phyloP scores from a whole-genome alignment of 805 yeast genomes.

The Osmozyma mogii region DNA sequence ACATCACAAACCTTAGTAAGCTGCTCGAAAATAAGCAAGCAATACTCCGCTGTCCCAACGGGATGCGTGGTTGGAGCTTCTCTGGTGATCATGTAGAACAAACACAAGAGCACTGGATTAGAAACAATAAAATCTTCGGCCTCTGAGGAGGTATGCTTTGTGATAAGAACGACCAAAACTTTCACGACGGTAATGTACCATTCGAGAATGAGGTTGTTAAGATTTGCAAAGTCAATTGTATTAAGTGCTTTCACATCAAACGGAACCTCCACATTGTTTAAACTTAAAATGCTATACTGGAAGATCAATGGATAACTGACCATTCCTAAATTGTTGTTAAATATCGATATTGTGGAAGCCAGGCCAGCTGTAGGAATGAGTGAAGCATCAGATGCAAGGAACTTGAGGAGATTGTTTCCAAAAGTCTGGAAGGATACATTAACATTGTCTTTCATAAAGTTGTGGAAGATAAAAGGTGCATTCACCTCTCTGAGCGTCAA shows the following conservation, averaged over 20 bases:
- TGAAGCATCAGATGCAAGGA: slow-evolving; percentile 4
- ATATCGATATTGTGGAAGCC: no score
- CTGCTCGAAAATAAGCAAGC: slow-evolving; percentile 12
- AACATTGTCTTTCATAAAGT: slow-evolving; percentile 12
- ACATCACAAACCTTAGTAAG: slow-evolving; percentile 9
- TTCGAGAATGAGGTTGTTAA: slow-evolving; percentile 35
- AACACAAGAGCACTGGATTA: slow-evolving; percentile 5
- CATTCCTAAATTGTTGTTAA: slow-evolving; percentile 47
- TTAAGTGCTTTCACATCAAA: slow-evolving; percentile 12
- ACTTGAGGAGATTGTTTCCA: slow-evolving; percentile 12
- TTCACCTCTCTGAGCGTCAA: slow-evolving; percentile 44
- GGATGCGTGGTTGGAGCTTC: no score
- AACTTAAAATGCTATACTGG: slow-evolving; percentile 23
- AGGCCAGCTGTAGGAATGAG: no score
- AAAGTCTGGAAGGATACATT: slow-evolving; percentile 9
- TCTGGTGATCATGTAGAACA: background rate
- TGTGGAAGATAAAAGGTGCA: slow-evolving; percentile 10
- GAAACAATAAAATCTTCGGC: background rate
- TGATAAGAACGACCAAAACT: slow-evolving; percentile 26
- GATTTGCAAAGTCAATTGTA: slow-evolving; percentile 15
- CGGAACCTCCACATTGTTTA: slow-evolving; percentile 8
- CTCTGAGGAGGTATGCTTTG: background rate
- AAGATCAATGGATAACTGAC: slow-evolving; percentile 43
- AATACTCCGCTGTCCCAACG: no score
- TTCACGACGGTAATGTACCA: slow-evolving; percentile 39